Evolutionary conservation across 345 rosid genomes (phyloP), one percentile per base, ranked within the genome.

Genomic region (Eutrema yunnanense): DNA sequence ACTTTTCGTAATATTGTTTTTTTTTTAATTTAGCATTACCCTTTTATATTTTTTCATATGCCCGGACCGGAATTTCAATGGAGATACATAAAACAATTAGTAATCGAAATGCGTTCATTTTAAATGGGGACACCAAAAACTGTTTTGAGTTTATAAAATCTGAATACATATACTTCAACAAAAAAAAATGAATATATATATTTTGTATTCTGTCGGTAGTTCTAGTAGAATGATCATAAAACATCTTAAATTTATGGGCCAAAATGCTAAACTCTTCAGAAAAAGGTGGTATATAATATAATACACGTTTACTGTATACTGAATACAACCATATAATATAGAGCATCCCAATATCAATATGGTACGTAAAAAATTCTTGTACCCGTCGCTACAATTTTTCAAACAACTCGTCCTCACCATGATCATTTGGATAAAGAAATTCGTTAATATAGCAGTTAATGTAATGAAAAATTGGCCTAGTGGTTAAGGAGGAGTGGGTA

Each of bases 1-100:
- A 57, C 54, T 44, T 81, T 72, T 79, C 38, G 6, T 36, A 36
- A 36, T n/a, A n/a, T n/a, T n/a, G n/a, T 30, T 30, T 30, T 30
- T 30, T 30, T 30, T 30, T 32, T 32, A 6, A 32, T 32, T 32
- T 32, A 32, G 0, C 34, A 4, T 32, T 32, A 0, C 34, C 4
- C 5, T 0, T 32, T 32, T 32, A 4, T 32, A 32, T 32, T 32
- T 32, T 4, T 32, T 0, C 34, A 32, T 32, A 32, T 41, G 3
- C 58, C 19, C 38, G 13, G 9, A 30, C 58, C 58, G 57, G 14
- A 29, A 11, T 11, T 52, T 27, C 16, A 2, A 29, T 32, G 5
- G 34, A 32, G 34, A 30, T 30, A 30, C 32, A 30, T 30, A 30
- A 30, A 30, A 30, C 32, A 30, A 30, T 30, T 30, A 30, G 32